A percentile compares a stretch with the other conserved stretches of the same genome.
Evolutionary conservation across 345 rosid species (phyloP).

Genomic region (Brassica rapa): DNA sequence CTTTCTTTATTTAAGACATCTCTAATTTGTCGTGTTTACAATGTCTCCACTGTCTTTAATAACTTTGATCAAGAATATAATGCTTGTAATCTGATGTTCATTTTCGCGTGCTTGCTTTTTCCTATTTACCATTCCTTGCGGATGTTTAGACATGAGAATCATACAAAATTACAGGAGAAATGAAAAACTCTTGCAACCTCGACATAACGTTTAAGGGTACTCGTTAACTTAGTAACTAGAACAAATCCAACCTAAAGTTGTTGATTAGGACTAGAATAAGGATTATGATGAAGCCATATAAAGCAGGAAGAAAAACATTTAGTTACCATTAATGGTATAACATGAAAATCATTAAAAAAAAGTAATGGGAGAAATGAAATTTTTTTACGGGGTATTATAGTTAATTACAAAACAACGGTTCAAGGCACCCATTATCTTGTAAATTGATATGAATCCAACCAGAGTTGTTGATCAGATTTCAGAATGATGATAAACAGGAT

Average conservation of each 20-base stretch:
- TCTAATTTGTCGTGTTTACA: slow-evolving; percentile 6
- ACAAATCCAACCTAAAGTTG: no score
- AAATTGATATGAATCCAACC: neutral
- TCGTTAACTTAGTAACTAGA: no score
- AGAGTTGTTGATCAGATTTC: neutral
- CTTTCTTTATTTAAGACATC: neutral
- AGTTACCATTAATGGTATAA: no score
- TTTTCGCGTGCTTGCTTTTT: neutral
- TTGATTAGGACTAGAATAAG: no score
- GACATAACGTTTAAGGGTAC: no score
- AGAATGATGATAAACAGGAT: neutral
- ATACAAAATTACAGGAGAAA: neutral
- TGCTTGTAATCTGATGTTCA: neutral
- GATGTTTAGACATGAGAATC: neutral
- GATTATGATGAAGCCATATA: no score
- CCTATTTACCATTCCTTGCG: neutral
- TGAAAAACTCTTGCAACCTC: no score
- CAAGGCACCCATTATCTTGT: neutral
- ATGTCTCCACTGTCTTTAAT: neutral
- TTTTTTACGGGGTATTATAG: neutral
- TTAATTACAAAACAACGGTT: neutral
- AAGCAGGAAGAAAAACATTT: no score
- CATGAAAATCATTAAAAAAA: no score
- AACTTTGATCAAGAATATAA: neutral
- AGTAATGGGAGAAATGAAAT: no score